phyloP scores from a whole-genome alignment of 176 grass and related monocot genomes.

The Lolium perenne region DNA sequence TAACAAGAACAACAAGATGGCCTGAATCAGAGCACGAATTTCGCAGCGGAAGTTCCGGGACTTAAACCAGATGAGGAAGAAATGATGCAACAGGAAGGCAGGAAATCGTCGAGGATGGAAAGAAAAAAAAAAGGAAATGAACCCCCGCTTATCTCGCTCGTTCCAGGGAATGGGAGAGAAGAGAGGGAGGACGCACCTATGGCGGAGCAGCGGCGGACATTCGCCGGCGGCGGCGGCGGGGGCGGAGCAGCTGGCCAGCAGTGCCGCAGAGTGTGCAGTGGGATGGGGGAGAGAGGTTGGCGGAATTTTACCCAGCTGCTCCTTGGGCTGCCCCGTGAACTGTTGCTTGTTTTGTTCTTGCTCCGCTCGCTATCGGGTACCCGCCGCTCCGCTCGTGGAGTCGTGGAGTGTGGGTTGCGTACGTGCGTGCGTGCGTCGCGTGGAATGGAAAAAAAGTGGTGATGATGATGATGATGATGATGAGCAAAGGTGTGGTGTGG shows the following conservation, averaged over 20 bases:
- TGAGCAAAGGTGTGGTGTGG: neutral
- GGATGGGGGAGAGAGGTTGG: conserved; percentile 36
- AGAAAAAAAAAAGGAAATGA: neutral
- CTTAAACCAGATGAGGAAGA: neutral
- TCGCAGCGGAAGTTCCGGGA: neutral
- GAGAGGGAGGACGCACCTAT: conserved; percentile 33
- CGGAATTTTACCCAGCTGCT: conserved; percentile 21
- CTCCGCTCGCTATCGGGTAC: neutral
- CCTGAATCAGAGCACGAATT: neutral
- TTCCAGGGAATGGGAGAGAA: neutral
- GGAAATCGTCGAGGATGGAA: neutral
- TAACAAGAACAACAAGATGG: neutral
- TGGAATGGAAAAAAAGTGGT: conserved; percentile 28
- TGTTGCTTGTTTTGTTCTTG: conserved; percentile 45
- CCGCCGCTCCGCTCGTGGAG: conserved; percentile 30
- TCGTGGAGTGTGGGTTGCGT: neutral
- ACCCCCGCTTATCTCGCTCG: neutral
- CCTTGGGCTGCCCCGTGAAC: conserved; percentile 3
- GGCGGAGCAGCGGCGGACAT: conserved; percentile 7
- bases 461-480: conserved; percentile 25
- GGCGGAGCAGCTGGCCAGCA: neutral
- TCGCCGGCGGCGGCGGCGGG: conserved; percentile 24
- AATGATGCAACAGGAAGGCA: conserved; percentile 6
- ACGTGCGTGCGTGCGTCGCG: conserved; percentile 25
- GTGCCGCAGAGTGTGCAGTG: conserved; percentile 19